Evolutionary conservation across 768 basidiomycete species (phyloP).

Genomic region (Lyophyllum shimeji): DNA sequence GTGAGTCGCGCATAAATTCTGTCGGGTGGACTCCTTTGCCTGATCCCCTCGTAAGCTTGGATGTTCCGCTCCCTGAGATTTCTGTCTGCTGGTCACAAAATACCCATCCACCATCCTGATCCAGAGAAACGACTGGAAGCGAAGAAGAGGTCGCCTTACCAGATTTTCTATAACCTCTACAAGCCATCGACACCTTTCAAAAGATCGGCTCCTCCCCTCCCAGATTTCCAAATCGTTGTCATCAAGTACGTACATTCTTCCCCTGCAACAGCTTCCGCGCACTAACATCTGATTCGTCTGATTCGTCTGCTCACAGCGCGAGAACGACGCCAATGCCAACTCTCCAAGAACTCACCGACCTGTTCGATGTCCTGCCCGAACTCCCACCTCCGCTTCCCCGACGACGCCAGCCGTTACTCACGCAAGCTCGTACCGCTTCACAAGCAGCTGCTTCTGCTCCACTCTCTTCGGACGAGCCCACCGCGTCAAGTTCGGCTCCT

Average conservation of each 20-base stretch:
- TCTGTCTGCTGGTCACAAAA: conserved; percentile 62
- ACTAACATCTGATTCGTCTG: not conserved
- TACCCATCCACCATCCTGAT: conserved; percentile 40
- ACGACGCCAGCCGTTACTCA: conserved; percentile 28
- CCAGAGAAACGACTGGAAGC: conserved; percentile 15
- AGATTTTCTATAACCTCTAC: conserved; percentile 87
- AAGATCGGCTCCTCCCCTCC: conserved; percentile 71
- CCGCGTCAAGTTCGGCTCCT: not conserved
- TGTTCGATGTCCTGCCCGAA: conserved; percentile 74
- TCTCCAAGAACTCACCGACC: conserved; percentile 67
- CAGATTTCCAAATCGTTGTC: conserved; percentile 86
- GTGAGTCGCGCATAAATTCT: conserved; percentile 31
- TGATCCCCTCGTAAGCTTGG: conserved; percentile 42
- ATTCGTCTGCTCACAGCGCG: conserved; percentile 62
- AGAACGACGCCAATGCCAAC: conserved; percentile 82
- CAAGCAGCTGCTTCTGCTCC: not conserved
- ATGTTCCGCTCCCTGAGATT: conserved; percentile 72
- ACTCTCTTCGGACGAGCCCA: not conserved
- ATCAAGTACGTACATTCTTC: conserved; percentile 61
- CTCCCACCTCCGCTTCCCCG: conserved; percentile 60
- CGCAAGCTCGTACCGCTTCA: conserved; percentile 11
- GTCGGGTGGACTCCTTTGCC: not conserved
- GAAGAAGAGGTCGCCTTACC: conserved; percentile 55
- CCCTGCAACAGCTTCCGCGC: not conserved
- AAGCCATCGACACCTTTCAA: conserved; percentile 87